These are phyloP conservation scores for Hippophae tibetana DNA, from an alignment of 306 rosid genomes.

Conservation along the genomic window DNA sequence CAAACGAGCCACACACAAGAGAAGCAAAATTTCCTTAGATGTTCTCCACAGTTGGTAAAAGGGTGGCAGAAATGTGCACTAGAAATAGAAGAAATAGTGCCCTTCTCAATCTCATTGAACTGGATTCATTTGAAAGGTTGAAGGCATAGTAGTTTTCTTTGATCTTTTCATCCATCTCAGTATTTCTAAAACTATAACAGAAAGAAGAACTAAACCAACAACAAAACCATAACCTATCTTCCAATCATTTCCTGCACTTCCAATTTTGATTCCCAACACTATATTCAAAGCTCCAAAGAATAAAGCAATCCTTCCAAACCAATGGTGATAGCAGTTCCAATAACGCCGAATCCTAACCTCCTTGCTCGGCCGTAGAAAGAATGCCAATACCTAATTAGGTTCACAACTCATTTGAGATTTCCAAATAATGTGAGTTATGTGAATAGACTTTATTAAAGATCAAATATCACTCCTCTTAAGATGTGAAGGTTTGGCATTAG, in stretches of 20 bases:
- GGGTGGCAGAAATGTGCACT: background rate
- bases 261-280: constrained; percentile 71
- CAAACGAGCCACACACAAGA: no score
- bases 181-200: constrained; percentile 58
- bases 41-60: background rate
- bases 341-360: constrained; percentile 57
- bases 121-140: constrained; percentile 46
- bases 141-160: constrained; percentile 42
- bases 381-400: constrained; percentile 62
- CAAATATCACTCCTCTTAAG: no score
- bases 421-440: background rate
- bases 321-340: constrained; percentile 90
- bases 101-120: constrained; percentile 21
- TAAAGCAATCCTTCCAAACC: constrained; percentile 87
- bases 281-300: constrained; percentile 86
- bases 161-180: constrained; percentile 61
- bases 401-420: constrained; percentile 14
- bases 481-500: no score
- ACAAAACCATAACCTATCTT: constrained; percentile 81
- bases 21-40: no score
- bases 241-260: constrained; percentile 74
- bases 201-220: constrained; percentile 41
- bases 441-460: no score
- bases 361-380: constrained; percentile 64
- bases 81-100: background rate